Percentiles rank a stretch among this genome's conserved stretches.
phyloP scores from a whole-genome alignment of 192 early-diverging fungal genomes.

The Mortierella alpina region DNA sequence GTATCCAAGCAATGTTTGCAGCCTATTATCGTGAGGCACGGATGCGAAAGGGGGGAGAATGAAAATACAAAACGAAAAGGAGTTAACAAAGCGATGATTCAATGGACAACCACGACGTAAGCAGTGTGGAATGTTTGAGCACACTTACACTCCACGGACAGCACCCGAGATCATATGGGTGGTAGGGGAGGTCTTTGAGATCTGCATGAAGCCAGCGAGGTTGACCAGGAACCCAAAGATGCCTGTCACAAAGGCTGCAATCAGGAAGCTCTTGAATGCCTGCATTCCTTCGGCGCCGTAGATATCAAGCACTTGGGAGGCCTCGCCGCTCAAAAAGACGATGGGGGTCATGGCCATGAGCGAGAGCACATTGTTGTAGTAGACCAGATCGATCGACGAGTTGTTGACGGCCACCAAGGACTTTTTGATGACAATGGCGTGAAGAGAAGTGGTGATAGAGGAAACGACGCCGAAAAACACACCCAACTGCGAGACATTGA shows the following conservation, averaged over 20 bases:
- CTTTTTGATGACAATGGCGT: slow-evolving; percentile 72
- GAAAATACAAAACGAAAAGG: slow-evolving; percentile 1
- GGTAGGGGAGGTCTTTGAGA: slow-evolving; percentile 71
- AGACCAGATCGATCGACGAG: slow-evolving; percentile 67
- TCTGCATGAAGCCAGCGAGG: slow-evolving; percentile 71
- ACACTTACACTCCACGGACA: slow-evolving; percentile 63
- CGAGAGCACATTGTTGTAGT: slow-evolving; percentile 69
- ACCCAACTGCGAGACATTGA: slow-evolving; percentile 50
- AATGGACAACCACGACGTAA: neutral
- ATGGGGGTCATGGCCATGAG: slow-evolving; percentile 59
- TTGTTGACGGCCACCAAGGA: slow-evolving; percentile 58
- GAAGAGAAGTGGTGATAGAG: slow-evolving; percentile 64
- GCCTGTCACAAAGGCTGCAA: slow-evolving; percentile 58
- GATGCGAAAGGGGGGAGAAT: neutral
- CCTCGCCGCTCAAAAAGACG: slow-evolving; percentile 61
- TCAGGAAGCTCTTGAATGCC: slow-evolving; percentile 39
- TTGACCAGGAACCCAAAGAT: slow-evolving; percentile 72
- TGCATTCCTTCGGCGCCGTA: slow-evolving; percentile 1
- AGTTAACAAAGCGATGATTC: neutral
- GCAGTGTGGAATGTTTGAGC: neutral
- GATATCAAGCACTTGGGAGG: slow-evolving; percentile 2
- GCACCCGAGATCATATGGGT: slow-evolving; percentile 72
- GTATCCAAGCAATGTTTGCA: slow-evolving; percentile 55
- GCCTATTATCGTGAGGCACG: neutral
- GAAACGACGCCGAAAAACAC: slow-evolving; percentile 63